Percentiles rank a stretch among this genome's conserved stretches.
Conservation (phyloP, 306 rosid species). For the Mimosa pudica region DNA sequence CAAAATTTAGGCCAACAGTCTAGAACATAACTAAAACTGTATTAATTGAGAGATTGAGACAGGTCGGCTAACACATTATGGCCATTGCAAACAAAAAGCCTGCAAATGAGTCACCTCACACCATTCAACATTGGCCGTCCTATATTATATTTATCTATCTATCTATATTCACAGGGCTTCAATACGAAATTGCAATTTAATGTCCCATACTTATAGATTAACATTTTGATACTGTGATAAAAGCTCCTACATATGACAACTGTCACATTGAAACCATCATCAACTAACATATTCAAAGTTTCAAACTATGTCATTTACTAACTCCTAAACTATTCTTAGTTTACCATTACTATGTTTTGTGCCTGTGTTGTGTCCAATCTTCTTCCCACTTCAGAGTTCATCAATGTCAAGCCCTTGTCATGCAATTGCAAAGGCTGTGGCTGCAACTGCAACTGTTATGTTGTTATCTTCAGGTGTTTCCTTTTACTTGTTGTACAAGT, state of each 20-base stretch:
- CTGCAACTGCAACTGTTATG: conserved; percentile 54
- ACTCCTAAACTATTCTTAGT: not conserved
- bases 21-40: not conserved
- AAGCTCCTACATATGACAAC: conserved; percentile 45
- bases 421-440: conserved; percentile 51
- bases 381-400: conserved; percentile 5
- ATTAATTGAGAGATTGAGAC: conserved; percentile 25
- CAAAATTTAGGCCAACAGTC: not conserved
- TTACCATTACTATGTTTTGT: too few relatives aligned
- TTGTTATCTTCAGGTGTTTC: conserved; percentile 42
- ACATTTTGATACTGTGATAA: not conserved
- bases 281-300: conserved; percentile 30
- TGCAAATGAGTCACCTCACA: conserved; percentile 11
- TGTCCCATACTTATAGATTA: conserved; percentile 8
- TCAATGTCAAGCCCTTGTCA: conserved; percentile 44
- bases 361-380: not conserved
- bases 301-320: not conserved
- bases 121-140: conserved; percentile 33
- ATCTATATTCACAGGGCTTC: not conserved
- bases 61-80: conserved; percentile 39
- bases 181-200: conserved; percentile 28
- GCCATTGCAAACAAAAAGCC: not conserved
- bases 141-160: not conserved
- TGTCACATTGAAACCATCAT: conserved; percentile 57
- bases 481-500: conserved; percentile 43